Evolutionary conservation across 768 basidiomycete genomes (phyloP).

Genomic region (Tremella fuciformis): DNA sequence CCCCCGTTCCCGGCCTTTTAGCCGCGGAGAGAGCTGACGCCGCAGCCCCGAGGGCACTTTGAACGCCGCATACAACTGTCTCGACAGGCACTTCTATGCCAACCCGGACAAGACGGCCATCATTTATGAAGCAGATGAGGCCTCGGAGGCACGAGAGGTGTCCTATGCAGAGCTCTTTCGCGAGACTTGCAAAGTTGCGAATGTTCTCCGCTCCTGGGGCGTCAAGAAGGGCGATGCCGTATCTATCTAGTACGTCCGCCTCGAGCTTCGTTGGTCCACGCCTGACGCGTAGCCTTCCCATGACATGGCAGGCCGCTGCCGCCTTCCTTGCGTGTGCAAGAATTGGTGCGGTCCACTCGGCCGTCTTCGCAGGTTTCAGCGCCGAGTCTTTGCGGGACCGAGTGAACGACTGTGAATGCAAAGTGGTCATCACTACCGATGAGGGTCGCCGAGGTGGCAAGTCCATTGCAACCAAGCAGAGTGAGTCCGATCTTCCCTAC

Average conservation of each 20-base stretch:
- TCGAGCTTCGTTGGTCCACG: not conserved
- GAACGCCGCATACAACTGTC: constrained; percentile 95
- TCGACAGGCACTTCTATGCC: constrained; percentile 91
- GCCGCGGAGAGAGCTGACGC: constrained; percentile 8
- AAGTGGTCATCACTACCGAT: constrained; percentile 92
- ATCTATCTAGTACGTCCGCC: constrained; percentile 39
- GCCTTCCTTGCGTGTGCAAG: constrained; percentile 97
- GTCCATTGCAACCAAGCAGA: constrained; percentile 65
- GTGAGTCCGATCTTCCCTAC: constrained; percentile 21
- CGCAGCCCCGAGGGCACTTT: constrained; percentile 75
- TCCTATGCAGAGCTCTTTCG: constrained; percentile 80
- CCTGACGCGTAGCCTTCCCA: constrained; percentile 38
- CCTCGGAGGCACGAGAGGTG: constrained; percentile 71
- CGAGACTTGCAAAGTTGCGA: constrained; percentile 84
- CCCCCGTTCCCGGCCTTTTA: not conserved
- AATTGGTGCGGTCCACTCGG: constrained; percentile 93
- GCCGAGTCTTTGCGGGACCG: constrained; percentile 92
- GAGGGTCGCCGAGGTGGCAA: constrained; percentile 94
- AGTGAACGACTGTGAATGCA: constrained; percentile 78
- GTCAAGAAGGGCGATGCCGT: constrained; percentile 83
- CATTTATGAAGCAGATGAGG: constrained; percentile 97
- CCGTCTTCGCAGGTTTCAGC: constrained; percentile 95
- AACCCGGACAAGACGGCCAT: constrained; percentile 86
- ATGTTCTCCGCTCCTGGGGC: constrained; percentile 83
- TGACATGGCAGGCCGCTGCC: constrained; percentile 74